Evolutionary conservation across 306 rosid species (phyloP).

Genomic region (Styphnolobium japonicum): DNA sequence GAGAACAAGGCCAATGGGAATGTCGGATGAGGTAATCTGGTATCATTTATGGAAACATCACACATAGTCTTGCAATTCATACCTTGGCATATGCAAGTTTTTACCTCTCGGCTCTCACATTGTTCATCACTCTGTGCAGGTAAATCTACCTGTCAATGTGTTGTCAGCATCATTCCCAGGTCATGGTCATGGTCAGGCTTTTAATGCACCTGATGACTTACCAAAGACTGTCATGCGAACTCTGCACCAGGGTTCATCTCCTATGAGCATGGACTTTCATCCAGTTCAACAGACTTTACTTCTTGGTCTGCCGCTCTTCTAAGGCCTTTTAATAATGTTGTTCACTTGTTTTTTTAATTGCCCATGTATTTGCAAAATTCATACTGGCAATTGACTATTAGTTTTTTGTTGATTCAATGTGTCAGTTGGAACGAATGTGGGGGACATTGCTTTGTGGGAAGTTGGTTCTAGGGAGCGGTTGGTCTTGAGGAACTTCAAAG

Average conservation of each 20-base stretch:
- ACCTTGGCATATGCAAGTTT: not conserved
- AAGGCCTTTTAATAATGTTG: not conserved
- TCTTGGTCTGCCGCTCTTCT: conserved; percentile 58
- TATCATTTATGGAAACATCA: conserved; percentile 10
- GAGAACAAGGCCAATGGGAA: conserved; percentile 83
- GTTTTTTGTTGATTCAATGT: conserved; percentile 18
- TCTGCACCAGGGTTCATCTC: conserved; percentile 91
- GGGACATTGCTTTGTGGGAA: conserved; percentile 95
- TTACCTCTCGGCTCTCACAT: not conserved
- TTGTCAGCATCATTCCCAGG: conserved; percentile 71
- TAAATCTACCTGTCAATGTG: conserved; percentile 77
- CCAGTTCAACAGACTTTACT: conserved; percentile 85
- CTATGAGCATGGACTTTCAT: conserved; percentile 99
- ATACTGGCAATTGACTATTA: not conserved
- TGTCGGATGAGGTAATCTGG: conserved; percentile 70
- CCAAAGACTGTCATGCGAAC: conserved; percentile 74
- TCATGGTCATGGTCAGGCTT: conserved; percentile 73
- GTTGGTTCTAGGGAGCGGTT: conserved; percentile 81
- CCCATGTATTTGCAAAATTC: conserved; percentile 9
- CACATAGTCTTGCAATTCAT: not conserved
- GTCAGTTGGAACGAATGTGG: conserved; percentile 88
- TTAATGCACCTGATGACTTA: conserved; percentile 84
- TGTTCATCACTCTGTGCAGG: conserved; percentile 48
- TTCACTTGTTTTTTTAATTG: conserved; percentile 15
- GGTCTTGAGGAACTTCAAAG: conserved; percentile 81